A percentile compares a stretch with the other conserved stretches of the same genome.
Conservation (phyloP, 257 asterid genomes). For the Gentiana dahurica region DNA sequence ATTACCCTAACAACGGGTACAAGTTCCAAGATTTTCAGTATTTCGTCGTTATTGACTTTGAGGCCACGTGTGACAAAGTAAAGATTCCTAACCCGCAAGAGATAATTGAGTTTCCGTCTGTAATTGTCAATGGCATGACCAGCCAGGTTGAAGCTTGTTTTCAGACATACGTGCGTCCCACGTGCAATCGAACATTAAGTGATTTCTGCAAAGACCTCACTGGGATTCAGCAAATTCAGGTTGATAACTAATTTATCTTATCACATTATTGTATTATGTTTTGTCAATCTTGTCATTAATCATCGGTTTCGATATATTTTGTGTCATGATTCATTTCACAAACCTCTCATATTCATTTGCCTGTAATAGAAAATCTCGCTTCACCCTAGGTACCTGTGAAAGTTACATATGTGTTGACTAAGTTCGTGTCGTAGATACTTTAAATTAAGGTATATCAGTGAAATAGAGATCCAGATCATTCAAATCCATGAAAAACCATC, state of each 20-base stretch:
- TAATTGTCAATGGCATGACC: conserved; percentile 59
- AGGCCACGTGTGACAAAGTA: conserved; percentile 86
- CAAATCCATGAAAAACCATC: too few relatives aligned
- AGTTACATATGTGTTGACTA: too few relatives aligned
- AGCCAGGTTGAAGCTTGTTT: conserved; percentile 77
- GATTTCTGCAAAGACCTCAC: conserved; percentile 94
- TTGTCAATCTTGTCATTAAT: too few relatives aligned
- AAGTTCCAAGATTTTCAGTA: conserved; percentile 62
- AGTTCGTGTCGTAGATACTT: too few relatives aligned
- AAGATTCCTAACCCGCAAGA: conserved; percentile 79
- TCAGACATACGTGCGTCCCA: conserved; percentile 80
- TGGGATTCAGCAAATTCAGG: conserved; percentile 95
- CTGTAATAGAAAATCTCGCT: too few relatives aligned
- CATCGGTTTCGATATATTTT: too few relatives aligned
- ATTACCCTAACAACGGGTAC: conserved; percentile 17
- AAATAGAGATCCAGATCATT: too few relatives aligned
- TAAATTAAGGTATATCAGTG: too few relatives aligned
- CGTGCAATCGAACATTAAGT: conserved; percentile 58
- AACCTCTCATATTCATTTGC: too few relatives aligned
- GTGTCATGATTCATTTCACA: too few relatives aligned
- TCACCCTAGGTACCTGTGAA: too few relatives aligned
- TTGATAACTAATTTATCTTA: too few relatives aligned
- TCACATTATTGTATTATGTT: background rate
- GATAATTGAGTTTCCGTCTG: conserved; percentile 94
- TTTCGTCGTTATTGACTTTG: conserved; percentile 82